Conservation (phyloP, 2,329 filamentous ascomycete genomes). For the Cladophialophora chaetospira region DNA sequence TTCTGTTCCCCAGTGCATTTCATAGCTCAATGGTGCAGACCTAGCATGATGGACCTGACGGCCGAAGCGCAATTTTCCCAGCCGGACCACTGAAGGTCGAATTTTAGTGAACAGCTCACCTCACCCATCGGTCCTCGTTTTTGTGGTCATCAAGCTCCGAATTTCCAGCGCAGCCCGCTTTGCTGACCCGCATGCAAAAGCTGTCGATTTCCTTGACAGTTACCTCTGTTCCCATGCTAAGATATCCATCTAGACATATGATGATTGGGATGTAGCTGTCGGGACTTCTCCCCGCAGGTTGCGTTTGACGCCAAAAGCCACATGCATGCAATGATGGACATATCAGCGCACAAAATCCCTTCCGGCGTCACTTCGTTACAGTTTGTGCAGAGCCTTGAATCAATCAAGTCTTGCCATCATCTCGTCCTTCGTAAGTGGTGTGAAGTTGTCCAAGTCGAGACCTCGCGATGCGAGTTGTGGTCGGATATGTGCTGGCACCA, state of each 20-base stretch:
- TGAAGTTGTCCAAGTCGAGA: slow-evolving; percentile 92
- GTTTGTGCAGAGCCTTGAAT: slow-evolving; percentile 45
- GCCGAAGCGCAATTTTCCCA: slow-evolving; percentile 23
- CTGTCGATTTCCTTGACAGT: slow-evolving; percentile 22
- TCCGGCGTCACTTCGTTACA: slow-evolving; percentile 44
- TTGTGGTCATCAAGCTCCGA: slow-evolving; percentile 16
- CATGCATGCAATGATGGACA: slow-evolving; percentile 30
- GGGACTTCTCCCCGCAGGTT: slow-evolving; percentile 19
- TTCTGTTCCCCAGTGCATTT: slow-evolving; percentile 25
- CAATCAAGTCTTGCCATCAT: slow-evolving; percentile 98
- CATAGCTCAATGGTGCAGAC: slow-evolving; percentile 19
- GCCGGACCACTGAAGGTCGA: slow-evolving; percentile 23
- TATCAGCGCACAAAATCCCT: slow-evolving; percentile 38
- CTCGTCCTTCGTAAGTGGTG: slow-evolving; percentile 85
- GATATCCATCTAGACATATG: slow-evolving; percentile 33
- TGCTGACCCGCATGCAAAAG: slow-evolving; percentile 25
- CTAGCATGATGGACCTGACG: slow-evolving; percentile 23
- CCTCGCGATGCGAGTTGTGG: slow-evolving; percentile 72
- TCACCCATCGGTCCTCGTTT: slow-evolving; percentile 21
- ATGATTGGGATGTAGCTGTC: slow-evolving; percentile 36
- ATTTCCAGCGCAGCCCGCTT: slow-evolving; percentile 19
- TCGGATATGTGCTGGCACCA: slow-evolving; percentile 82
- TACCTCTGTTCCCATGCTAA: slow-evolving; percentile 23
- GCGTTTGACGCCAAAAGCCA: slow-evolving; percentile 20
- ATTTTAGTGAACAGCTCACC: slow-evolving; percentile 25